Conservation (phyloP, 2,329 filamentous ascomycete species). For the Cercospora sp. region DNA sequence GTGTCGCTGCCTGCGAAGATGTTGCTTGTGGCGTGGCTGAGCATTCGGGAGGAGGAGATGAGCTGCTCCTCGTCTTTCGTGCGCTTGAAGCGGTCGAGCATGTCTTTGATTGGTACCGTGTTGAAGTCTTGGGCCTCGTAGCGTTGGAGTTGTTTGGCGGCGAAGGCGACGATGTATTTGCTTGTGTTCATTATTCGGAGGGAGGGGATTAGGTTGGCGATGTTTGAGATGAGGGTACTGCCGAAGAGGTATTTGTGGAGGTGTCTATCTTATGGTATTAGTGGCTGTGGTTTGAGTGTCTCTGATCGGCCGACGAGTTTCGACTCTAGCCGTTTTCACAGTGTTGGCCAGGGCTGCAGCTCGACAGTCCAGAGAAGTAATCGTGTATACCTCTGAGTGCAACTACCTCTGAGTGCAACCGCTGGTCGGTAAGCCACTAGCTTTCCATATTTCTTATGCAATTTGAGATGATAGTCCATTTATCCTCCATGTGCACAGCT, state of each 20-base stretch:
- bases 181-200: conserved; percentile 27
- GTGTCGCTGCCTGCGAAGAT: conserved; percentile 46
- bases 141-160: conserved; percentile 24
- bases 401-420: no score
- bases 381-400: no score
- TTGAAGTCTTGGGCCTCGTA: conserved; percentile 26
- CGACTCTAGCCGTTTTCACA: neutral
- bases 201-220: conserved; percentile 25
- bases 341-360: neutral
- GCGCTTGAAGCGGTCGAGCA: conserved; percentile 31
- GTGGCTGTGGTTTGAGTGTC: neutral
- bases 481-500: conserved; percentile 69
- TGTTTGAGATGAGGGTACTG: conserved; percentile 19
- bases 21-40: conserved; percentile 41
- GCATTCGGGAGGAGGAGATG: conserved; percentile 26
- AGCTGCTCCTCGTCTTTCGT: conserved; percentile 27
- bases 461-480: conserved; percentile 57
- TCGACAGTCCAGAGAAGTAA: neutral
- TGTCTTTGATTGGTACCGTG: conserved; percentile 23
- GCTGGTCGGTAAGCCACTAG: no score
- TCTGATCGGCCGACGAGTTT: neutral
- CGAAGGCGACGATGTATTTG: conserved; percentile 30
- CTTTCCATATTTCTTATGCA: conserved; percentile 67
- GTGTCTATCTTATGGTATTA: neutral
- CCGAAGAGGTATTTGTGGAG: conserved; percentile 30